Conservation (phyloP, 176 grass and related monocot species). For the Stipa capillata region DNA sequence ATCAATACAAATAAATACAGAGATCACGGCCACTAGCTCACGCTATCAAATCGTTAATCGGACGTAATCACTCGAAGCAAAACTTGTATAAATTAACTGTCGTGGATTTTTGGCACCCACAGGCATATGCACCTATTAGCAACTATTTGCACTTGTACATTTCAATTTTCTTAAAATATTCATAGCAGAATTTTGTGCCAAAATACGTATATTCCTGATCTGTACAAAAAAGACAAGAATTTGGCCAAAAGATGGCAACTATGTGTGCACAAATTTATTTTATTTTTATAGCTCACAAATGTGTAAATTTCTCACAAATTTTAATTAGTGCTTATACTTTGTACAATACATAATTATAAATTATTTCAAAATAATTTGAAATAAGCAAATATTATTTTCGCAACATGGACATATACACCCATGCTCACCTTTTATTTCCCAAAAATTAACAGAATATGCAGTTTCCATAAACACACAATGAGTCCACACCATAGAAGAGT, state of each 20-base stretch:
- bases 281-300: neutral
- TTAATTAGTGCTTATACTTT: neutral
- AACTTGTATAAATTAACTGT: too few relatives aligned
- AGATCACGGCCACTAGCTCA: too few relatives aligned
- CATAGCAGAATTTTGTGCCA: neutral
- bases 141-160: neutral
- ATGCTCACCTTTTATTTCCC: too few relatives aligned
- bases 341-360: neutral
- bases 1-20: too few relatives aligned
- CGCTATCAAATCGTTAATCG: too few relatives aligned
- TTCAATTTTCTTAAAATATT: neutral
- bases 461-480: too few relatives aligned
- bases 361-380: neutral
- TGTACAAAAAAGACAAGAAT: neutral
- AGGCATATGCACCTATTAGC: neutral
- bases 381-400: neutral
- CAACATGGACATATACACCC: neutral
- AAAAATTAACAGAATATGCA: too few relatives aligned
- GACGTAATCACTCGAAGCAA: too few relatives aligned
- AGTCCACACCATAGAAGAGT: too few relatives aligned
- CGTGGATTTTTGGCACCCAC: neutral
- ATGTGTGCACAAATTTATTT: neutral
- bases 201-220: neutral
- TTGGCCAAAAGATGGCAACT: neutral
- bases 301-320: too few relatives aligned